Percentiles rank a stretch among this genome's conserved stretches.
phyloP scores from a whole-genome alignment of 768 basidiomycete genomes.

The Calocybe cyanea region DNA sequence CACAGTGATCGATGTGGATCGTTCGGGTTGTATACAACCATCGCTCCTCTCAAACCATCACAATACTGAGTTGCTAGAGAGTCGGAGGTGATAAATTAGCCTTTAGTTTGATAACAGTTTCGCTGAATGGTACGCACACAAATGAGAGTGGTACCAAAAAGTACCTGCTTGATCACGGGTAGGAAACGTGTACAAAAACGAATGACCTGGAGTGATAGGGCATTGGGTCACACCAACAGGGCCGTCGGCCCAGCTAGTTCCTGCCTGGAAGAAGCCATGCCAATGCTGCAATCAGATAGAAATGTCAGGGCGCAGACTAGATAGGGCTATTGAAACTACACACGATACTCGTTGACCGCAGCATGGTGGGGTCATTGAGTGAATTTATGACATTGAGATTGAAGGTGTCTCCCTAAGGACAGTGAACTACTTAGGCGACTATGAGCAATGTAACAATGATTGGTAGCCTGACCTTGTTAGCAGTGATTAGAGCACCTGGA shows the following conservation, averaged over 20 bases:
- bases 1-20: neutral
- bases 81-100: neutral
- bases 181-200: neutral
- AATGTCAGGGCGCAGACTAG: neutral
- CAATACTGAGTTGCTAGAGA: neutral
- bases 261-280: neutral
- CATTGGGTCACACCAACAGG: neutral
- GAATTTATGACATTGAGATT: slow-evolving; percentile 20
- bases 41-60: slow-evolving; percentile 1
- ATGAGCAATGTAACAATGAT: neutral
- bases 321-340: neutral
- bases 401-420: slow-evolving; percentile 19
- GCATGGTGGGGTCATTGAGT: slow-evolving; percentile 19
- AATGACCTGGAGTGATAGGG: neutral
- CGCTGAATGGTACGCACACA: neutral
- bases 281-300: neutral
- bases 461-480: slow-evolving; percentile 22
- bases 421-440: neutral
- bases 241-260: neutral
- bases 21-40: neutral
- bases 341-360: slow-evolving; percentile 21
- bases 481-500: slow-evolving; percentile 28
- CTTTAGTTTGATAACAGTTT: neutral
- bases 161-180: neutral
- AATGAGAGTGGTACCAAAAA: slow-evolving; percentile 1